A percentile compares a stretch with the other conserved stretches of the same genome.
Conservation (phyloP, 1,284 basidiomycete genomes). For the Ustilago bromivora region DNA sequence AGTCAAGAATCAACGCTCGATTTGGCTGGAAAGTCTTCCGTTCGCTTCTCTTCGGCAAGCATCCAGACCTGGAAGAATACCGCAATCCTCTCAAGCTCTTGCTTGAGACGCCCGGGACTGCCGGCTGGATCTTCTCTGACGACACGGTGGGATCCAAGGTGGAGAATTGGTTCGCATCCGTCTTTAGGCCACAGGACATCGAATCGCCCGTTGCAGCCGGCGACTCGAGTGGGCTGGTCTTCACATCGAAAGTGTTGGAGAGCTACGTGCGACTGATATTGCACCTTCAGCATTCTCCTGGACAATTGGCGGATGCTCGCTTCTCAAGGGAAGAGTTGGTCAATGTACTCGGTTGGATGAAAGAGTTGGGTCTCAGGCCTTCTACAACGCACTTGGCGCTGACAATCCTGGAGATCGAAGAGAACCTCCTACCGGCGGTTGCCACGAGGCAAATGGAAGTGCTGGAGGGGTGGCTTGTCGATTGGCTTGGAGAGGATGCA, state of each 20-base stretch:
- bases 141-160: conserved; percentile 23
- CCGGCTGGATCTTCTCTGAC: conserved; percentile 38
- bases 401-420: conserved; percentile 43
- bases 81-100: conserved; percentile 20
- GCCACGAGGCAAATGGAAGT: conserved; percentile 36
- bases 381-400: conserved; percentile 28
- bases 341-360: conserved; percentile 42
- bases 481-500: conserved; percentile 28
- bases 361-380: conserved; percentile 25
- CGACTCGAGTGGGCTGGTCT: conserved; percentile 18
- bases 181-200: conserved; percentile 12
- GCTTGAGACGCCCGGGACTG: conserved; percentile 16
- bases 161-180: conserved; percentile 41
- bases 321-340: conserved; percentile 21
- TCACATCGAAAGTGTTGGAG: conserved; percentile 39
- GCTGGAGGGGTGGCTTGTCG: conserved; percentile 25
- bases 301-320: background rate
- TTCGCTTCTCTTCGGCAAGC: conserved; percentile 34
- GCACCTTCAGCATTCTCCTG: conserved; percentile 32
- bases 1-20: conserved; percentile 11
- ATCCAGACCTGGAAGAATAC: conserved; percentile 27
- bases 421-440: conserved; percentile 31
- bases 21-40: conserved; percentile 35
- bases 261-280: conserved; percentile 40
- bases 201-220: background rate